Evolutionary conservation across 768 basidiomycete genomes (phyloP).

Genomic region (Pleurotus eryngii): DNA sequence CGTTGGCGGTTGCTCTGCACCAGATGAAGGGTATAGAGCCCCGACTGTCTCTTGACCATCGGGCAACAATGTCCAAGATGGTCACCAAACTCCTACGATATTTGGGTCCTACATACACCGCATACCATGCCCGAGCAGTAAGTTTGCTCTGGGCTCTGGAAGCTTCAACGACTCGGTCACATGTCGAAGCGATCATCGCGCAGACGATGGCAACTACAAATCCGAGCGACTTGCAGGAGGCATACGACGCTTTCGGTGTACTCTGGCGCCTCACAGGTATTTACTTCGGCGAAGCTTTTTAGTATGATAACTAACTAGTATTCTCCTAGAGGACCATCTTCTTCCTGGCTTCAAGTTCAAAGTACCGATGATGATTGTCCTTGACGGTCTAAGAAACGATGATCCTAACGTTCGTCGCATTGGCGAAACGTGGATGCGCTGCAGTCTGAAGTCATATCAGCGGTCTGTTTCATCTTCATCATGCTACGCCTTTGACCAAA

Average conservation of each 20-base stretch:
- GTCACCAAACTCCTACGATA: slow-evolving; percentile 68
- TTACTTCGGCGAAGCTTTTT: slow-evolving; percentile 10
- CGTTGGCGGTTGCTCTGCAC: slow-evolving; percentile 53
- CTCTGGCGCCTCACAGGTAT: slow-evolving; percentile 88
- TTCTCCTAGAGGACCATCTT: slow-evolving; percentile 64
- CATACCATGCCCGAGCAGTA: slow-evolving; percentile 81
- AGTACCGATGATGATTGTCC: slow-evolving; percentile 81
- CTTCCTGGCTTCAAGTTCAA: slow-evolving; percentile 82
- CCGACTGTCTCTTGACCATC: slow-evolving; percentile 49
- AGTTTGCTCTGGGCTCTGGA: slow-evolving; percentile 82
- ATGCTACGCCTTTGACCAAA: not conserved
- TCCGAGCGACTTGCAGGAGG: slow-evolving; percentile 42
- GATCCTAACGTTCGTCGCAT: slow-evolving; percentile 72
- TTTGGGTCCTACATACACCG: slow-evolving; percentile 58
- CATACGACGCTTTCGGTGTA: slow-evolving; percentile 87
- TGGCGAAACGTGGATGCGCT: slow-evolving; percentile 97
- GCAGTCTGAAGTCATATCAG: slow-evolving; percentile 86
- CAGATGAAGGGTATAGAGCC: slow-evolving; percentile 49
- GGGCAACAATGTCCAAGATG: slow-evolving; percentile 55
- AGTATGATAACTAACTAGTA: slow-evolving; percentile 1
- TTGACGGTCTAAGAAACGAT: slow-evolving; percentile 78
- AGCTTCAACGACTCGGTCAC: slow-evolving; percentile 44
- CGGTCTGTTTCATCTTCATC: slow-evolving; percentile 47
- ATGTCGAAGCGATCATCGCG: slow-evolving; percentile 80
- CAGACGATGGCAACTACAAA: slow-evolving; percentile 62